phyloP scores from a whole-genome alignment of 2,329 filamentous ascomycete species.

The Harringtonia aguacate region DNA sequence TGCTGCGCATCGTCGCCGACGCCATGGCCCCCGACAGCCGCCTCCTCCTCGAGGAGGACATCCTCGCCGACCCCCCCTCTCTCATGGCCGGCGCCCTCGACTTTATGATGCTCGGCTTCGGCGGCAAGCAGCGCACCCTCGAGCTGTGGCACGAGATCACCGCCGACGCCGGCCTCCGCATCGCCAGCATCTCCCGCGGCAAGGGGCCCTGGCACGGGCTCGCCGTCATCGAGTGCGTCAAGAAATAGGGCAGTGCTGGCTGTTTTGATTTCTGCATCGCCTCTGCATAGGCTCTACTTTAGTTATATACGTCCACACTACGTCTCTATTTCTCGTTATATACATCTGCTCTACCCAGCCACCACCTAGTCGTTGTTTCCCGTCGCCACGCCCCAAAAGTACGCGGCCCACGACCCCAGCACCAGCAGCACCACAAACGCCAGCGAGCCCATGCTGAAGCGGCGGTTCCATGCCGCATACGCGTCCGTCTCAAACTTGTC shows the following conservation, averaged over 20 bases:
- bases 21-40: conserved; percentile 20
- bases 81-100: conserved; percentile 10
- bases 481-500: conserved; percentile 22
- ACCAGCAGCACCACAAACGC: conserved; percentile 31
- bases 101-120: conserved; percentile 14
- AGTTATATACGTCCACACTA: too few species aligned
- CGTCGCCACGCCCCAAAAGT: conserved; percentile 49
- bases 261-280: too few species aligned
- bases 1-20: conserved; percentile 18
- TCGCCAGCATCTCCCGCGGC: conserved; percentile 6
- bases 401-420: conserved; percentile 41
- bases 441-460: conserved; percentile 29
- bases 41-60: conserved; percentile 15
- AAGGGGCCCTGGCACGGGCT: conserved; percentile 9
- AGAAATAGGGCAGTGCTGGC: conserved; percentile 2
- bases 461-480: neutral
- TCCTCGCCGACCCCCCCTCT: conserved; percentile 11
- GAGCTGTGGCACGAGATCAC: conserved; percentile 9
- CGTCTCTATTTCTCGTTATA: too few species aligned
- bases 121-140: conserved; percentile 16
- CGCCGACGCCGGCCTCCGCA: conserved; percentile 9
- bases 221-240: conserved; percentile 14
- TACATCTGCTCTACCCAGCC: too few species aligned
- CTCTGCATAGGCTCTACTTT: too few species aligned
- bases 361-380: conserved; percentile 9